Evolutionary conservation across 257 asterid species (phyloP).

Genomic region (Petunia axillaris): DNA sequence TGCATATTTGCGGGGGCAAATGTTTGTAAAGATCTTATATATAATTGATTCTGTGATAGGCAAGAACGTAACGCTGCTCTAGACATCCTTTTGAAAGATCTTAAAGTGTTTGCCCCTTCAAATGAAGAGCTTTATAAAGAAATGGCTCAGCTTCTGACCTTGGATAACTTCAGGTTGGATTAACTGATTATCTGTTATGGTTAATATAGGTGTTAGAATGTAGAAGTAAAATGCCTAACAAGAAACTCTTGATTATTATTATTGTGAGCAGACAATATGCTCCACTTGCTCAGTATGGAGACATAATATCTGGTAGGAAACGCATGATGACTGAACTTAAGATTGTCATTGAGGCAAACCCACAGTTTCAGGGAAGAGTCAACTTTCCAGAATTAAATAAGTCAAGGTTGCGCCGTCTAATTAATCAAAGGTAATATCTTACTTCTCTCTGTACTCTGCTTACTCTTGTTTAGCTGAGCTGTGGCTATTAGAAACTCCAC

Average conservation of each 20-base stretch:
- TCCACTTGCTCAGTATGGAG: conserved; percentile 60
- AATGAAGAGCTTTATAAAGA: conserved; percentile 62
- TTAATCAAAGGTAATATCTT: conserved; percentile 69
- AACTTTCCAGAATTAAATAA: conserved; percentile 53
- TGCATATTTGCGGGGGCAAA: not conserved
- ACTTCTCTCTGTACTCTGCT: not conserved
- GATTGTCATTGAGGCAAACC: conserved; percentile 57
- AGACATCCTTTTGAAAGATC: conserved; percentile 67
- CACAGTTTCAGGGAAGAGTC: conserved; percentile 53
- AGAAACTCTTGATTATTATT: conserved; percentile 20
- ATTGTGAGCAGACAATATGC: conserved; percentile 54
- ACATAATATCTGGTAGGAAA: conserved; percentile 56
- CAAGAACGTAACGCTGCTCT: conserved; percentile 54
- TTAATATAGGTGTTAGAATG: conserved; percentile 20
- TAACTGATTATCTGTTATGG: conserved; percentile 1
- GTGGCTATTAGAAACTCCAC: conserved; percentile 9
- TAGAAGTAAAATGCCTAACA: not conserved
- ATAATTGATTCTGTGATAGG: conserved; percentile 40
- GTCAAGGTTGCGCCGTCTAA: conserved; percentile 70
- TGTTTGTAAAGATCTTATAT: not conserved
- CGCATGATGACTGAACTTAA: conserved; percentile 47
- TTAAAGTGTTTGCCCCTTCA: conserved; percentile 57
- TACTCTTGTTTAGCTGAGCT: not conserved
- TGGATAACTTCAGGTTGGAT: conserved; percentile 69
- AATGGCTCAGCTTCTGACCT: conserved; percentile 60